A percentile compares a stretch with the other conserved stretches of the same genome.
phyloP scores from a whole-genome alignment of 805 yeast genomes.

The Kazachstania psychrophila region DNA sequence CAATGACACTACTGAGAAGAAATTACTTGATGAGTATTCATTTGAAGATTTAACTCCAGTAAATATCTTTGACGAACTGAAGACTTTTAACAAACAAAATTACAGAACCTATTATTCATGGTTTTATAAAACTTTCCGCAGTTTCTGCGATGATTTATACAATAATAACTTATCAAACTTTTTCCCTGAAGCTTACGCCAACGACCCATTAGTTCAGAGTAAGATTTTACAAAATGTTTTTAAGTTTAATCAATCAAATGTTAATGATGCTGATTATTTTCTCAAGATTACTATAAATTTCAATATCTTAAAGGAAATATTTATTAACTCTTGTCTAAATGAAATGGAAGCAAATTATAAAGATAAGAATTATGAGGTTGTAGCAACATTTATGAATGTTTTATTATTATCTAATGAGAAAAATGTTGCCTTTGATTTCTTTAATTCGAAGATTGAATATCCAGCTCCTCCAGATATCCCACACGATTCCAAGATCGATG shows the following conservation, averaged over 20 bases:
- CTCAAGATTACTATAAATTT: slow-evolving; percentile 15
- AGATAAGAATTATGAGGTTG: slow-evolving; percentile 35
- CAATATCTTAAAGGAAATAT: slow-evolving; percentile 40
- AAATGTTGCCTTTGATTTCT: slow-evolving; percentile 33
- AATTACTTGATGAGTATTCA: slow-evolving; percentile 3
- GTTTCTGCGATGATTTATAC: slow-evolving; percentile 18
- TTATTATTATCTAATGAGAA: slow-evolving; percentile 33
- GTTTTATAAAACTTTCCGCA: slow-evolving; percentile 14
- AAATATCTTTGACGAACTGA: slow-evolving; percentile 15
- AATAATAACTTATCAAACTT: slow-evolving; percentile 18
- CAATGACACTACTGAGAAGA: slow-evolving; percentile 3
- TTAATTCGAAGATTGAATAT: slow-evolving; percentile 29
- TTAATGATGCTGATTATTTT: slow-evolving; percentile 13
- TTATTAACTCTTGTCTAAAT: slow-evolving; percentile 58
- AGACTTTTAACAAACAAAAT: slow-evolving; percentile 9
- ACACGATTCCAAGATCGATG: slow-evolving; percentile 2
- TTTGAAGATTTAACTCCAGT: slow-evolving; percentile 5
- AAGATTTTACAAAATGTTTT: slow-evolving; percentile 16
- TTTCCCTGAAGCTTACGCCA: slow-evolving; percentile 18
- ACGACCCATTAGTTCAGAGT: slow-evolving; percentile 24
- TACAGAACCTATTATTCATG: slow-evolving; percentile 11
- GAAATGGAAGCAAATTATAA: slow-evolving; percentile 58
- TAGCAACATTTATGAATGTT: slow-evolving; percentile 26
- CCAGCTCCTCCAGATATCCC: slow-evolving; percentile 8
- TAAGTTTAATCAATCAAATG: slow-evolving; percentile 17